Evolutionary conservation across 768 basidiomycete species (phyloP), one percentile per base, ranked within the genome.

Genomic region (Hypholoma sublateritium): DNA sequence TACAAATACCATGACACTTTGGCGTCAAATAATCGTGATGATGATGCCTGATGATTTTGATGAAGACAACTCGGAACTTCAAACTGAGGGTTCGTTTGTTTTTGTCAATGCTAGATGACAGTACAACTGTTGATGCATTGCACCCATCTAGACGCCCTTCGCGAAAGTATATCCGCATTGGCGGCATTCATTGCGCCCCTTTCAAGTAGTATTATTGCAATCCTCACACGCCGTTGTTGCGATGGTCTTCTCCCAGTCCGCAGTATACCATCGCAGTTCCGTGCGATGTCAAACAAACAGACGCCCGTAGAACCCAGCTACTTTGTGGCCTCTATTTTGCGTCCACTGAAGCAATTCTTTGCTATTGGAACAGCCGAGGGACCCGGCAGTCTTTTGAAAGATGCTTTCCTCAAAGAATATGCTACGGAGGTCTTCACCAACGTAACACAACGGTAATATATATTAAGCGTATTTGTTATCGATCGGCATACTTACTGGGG

Each of bases 241-340:
- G 95, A 97, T 61, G 85, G 87, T 7, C 81, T 98, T 43, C 82
- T 88, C 28, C 86, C 89, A 13, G 91, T 98, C 56, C 83, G 91
- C 47, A 89, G 91, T 0, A 91, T 98, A 65, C 93, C 93, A 1
- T 88, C 90, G 0, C 95, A 98, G 64, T 91, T 95, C 64, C 82
- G 95, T 51, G 91, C 91, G 14, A 87, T 88, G 86, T 82, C 89
- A 50, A 85, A 82, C 70, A 87, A 87, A 67, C 83, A 84, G 4
- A 73, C 77, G 59, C 87, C 92, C 1, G 82, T 79, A 13, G 91
- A 91, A 66, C 85, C 93, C 21, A 97, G 94, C 66, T 88, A 92
- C 68, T 98, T 96, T 65, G 84, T 98, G 2, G 74, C 84, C 1
- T 79, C 83, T 34, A 87, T 98, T 56, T 76, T 98, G 34, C 87